Evolutionary conservation across 352 stramenopile genomes (phyloP), one percentile per base, ranked within the genome.

Genomic region (Pythium aquatile): DNA sequence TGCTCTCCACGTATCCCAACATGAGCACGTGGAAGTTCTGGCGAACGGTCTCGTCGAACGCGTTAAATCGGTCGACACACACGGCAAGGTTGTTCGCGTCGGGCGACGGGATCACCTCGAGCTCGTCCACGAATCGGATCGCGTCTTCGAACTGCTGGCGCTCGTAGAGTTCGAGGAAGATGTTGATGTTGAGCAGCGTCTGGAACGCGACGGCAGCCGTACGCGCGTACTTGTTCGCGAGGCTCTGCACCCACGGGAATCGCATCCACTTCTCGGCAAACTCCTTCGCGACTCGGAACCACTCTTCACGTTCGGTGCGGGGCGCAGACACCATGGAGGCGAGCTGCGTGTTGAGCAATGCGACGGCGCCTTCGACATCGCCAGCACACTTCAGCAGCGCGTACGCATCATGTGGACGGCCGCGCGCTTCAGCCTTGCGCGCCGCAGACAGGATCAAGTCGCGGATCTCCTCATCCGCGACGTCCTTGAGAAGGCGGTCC

Each of bases 181-280:
- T 90, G 49, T 83, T 90, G 51, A 93, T 75, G 72, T 95, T 95
- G 63, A 95, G 66, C 26, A 95, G 74, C 49, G 84, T 92, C 76
- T 95, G 84, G 77, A 95, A 93, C 24, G 87, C 83, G 42, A 91
- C 76, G 8, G 87, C 85, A 0, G 78, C 77, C 7, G 76, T 80
- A 35, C 84, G 83, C 6, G 82, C 84, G 63, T 88, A 81, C 51
- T 82, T 78, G 67, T 90, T 92, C 2, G 83, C 83, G 60, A 95
- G 76, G 0, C 70, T 68, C 51, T 91, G 81, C 24, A 91, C 87
- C 87, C 87, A 95, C 10, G 87, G 82, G 63, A 90, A 90, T 20
- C 85, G 83, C 79, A 95, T 90, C 87, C 87, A 95, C 62, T 90
- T 85, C 56, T 95, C 84, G 9, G 84, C 83, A 74, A 95, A 95